Percentiles rank a stretch among this genome's conserved stretches.
Evolutionary conservation across 139 green algal species (phyloP).

Genomic region (Chlamydomonas applanata): DNA sequence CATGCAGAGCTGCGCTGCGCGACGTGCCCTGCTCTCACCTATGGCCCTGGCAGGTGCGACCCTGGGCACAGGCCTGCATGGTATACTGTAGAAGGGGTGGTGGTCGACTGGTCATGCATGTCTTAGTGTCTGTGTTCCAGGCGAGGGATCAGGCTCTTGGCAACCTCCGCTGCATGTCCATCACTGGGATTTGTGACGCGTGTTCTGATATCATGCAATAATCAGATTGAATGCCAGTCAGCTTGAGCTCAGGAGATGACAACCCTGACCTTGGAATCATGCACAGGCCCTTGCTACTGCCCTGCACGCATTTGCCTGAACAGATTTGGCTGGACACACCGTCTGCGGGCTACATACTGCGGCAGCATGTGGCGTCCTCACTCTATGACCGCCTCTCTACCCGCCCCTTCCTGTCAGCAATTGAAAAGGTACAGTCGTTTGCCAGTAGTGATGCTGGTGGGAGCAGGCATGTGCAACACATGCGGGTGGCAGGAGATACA

Average conservation of each 20-base stretch:
- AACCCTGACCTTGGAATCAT: too few species aligned
- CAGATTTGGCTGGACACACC: constrained; percentile 73
- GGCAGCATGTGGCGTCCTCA: constrained; percentile 84
- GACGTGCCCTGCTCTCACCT: neutral
- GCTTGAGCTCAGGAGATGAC: too few species aligned
- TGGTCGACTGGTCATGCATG: neutral
- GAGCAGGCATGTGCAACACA: neutral
- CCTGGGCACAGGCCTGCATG: too few species aligned
- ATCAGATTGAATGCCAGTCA: too few species aligned
- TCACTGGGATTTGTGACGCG: too few species aligned
- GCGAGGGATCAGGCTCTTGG: too few species aligned
- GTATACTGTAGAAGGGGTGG: neutral
- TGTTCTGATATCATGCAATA: too few species aligned
- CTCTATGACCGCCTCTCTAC: constrained; percentile 88
- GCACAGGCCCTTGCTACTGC: too few species aligned
- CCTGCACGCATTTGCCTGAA: too few species aligned
- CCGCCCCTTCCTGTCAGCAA: constrained; percentile 85
- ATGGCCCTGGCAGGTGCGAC: neutral
- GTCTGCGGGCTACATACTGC: constrained; percentile 71
- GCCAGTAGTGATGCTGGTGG: neutral
- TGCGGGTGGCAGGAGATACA: neutral
- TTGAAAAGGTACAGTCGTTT: constrained; percentile 76
- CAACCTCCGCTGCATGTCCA: too few species aligned
- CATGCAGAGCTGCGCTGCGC: neutral
- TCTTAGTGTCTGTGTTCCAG: too few species aligned